Percentiles rank a stretch among this genome's conserved stretches.
These are phyloP conservation scores for Sclerotinia trifoliorum DNA, from an alignment of 2,329 filamentous ascomycete species.

Conservation along the genomic window DNA sequence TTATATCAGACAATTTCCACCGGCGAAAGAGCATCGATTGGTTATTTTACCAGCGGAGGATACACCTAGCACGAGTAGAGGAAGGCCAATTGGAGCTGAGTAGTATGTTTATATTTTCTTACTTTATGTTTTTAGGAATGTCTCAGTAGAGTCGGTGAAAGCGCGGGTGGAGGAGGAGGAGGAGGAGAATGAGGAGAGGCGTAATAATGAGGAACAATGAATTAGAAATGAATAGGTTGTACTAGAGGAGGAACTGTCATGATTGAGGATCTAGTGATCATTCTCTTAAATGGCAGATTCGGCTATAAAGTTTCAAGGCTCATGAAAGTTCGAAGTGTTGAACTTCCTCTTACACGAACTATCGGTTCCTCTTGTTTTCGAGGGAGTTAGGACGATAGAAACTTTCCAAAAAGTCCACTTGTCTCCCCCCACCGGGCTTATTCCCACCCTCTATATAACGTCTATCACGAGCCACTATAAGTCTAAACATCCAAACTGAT, in stretches of 20 bases:
- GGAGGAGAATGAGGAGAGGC: no score
- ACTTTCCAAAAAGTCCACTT: background rate
- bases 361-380: background rate
- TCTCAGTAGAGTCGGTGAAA: fast-evolving
- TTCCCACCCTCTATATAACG: no score
- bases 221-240: background rate
- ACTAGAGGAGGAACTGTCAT: background rate
- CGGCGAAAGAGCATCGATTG: constrained; percentile 57
- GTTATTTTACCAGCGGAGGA: constrained; percentile 63
- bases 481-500: background rate
- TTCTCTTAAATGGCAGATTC: background rate
- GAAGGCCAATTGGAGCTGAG: constrained; percentile 77
- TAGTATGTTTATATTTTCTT: constrained; percentile 55
- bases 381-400: background rate
- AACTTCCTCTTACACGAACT: background rate
- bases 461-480: no score
- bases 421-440: no score
- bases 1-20: constrained; percentile 66
- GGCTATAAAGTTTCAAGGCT: background rate
- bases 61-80: constrained; percentile 59
- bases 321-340: background rate
- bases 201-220: background rate
- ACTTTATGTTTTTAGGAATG: background rate
- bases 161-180: no score
- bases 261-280: background rate